Base-by-base conservation (phyloP, 192 early-diverging fungal genomes). In the Spizellomyces punctatus region DNA sequence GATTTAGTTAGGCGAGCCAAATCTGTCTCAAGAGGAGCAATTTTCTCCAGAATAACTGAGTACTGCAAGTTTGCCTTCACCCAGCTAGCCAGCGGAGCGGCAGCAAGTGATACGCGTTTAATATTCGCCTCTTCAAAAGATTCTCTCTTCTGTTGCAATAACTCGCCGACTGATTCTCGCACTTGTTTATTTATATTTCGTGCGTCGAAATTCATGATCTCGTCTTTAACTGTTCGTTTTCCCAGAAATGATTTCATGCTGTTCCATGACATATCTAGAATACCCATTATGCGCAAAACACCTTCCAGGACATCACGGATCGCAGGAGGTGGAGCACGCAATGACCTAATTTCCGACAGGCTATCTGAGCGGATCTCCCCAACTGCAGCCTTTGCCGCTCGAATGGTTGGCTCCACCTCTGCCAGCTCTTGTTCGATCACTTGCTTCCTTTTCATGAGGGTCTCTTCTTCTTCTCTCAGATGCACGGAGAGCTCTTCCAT, bases 201-300 rank as follows among this genome's bases (percentile, higher is more conserved):
- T 16, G 84, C 86, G 56, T 88, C 77, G 65, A 89, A 89, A 71
- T 86, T 88, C 76, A 89, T 79, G 63, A 87, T 87, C 75, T 89
- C 88, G 22, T 89, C 88, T 59, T 89, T 89, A 8, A 89, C 76
- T 0, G 84, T 85, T 42, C 88, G 42, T 66, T 89, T 86, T 21
- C 87, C 88, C 19, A 89, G 73, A 67, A 89, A 89, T 0, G 84
- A 78, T 64, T 89, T 89, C 88, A 89, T 89, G 68, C 85, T 89
- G 48, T 85, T 89, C 88, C 88, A 89, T 6, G 86, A 88, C 81
- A 86, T 89, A 66, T 89, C 88, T 52, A 85, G 64, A 36, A 77
- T 83, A 36, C 88, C 88, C 81, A 89, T 86, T 10, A 89, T 68
- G 9, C 86, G 55, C 47, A 89, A 61, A 10, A 89, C 86, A 10